Conservation (phyloP, 805 yeast genomes). For the Candida tallmaniae region DNA sequence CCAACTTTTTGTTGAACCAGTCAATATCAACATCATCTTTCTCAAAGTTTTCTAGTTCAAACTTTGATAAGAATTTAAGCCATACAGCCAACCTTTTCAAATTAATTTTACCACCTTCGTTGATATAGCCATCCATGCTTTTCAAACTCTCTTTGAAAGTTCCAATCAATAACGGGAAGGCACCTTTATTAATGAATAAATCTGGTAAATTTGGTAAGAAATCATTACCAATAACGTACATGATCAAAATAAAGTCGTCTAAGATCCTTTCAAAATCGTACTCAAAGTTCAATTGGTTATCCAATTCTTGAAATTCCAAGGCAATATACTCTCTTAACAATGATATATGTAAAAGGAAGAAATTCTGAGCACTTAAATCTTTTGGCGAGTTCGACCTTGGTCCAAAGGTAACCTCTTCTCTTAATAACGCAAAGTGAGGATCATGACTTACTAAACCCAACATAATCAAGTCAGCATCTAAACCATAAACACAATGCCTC, state of each 20-base stretch:
- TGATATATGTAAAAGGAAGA: constrained; percentile 78
- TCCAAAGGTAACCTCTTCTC: constrained; percentile 96
- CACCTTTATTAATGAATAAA: constrained; percentile 89
- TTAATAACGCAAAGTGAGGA: constrained; percentile 88
- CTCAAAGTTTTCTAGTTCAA: constrained; percentile 85
- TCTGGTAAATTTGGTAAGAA: constrained; percentile 96
- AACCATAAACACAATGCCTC: constrained; percentile 91
- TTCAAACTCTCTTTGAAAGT: constrained; percentile 80
- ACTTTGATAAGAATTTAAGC: constrained; percentile 69
- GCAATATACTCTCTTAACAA: constrained; percentile 87
- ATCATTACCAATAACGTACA: constrained; percentile 96
- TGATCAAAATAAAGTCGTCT: constrained; percentile 88
- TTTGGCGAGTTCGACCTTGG: constrained; percentile 35
- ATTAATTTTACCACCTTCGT: constrained; percentile 78
- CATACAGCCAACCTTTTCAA: constrained; percentile 66
- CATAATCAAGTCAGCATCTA: constrained; percentile 95
- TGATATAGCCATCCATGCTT: constrained; percentile 76
- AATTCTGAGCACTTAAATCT: constrained; percentile 71
- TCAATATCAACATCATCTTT: constrained; percentile 77
- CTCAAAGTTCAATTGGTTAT: constrained; percentile 56
- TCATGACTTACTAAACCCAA: constrained; percentile 88
- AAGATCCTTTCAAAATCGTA: constrained; percentile 84
- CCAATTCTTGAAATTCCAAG: constrained; percentile 73
- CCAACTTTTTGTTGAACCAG: constrained; percentile 86
- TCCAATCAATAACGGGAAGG: constrained; percentile 85